These are phyloP conservation scores for Rubroboletus satanas DNA, from an alignment of 768 basidiomycete genomes.

Conservation along the genomic window DNA sequence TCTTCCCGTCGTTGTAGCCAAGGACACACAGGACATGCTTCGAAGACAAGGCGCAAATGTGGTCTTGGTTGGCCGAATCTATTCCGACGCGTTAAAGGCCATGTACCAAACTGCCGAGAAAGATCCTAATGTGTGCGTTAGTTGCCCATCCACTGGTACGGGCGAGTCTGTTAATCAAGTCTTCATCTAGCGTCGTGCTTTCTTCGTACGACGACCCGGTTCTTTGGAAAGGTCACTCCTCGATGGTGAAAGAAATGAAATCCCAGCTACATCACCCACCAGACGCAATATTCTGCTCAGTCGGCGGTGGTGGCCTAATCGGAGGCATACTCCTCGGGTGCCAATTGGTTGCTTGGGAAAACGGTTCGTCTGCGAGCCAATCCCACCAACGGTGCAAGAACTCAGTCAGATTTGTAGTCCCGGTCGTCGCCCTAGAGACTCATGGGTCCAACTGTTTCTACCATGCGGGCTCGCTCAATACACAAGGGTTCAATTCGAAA, in stretches of 20 bases:
- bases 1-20: constrained; percentile 52
- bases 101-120: constrained; percentile 45
- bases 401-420: constrained; percentile 41
- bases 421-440: constrained; percentile 65
- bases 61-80: constrained; percentile 53
- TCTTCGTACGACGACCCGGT: constrained; percentile 68
- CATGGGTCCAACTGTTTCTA: constrained; percentile 73
- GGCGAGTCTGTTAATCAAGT: neutral
- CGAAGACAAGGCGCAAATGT: constrained; percentile 53
- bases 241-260: constrained; percentile 63
- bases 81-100: constrained; percentile 51
- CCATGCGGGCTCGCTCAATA: constrained; percentile 61
- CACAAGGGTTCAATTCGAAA: constrained; percentile 29
- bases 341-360: constrained; percentile 58
- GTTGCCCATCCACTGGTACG: neutral
- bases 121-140: constrained; percentile 52
- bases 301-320: constrained; percentile 71
- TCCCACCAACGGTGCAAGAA: neutral
- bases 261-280: constrained; percentile 53
- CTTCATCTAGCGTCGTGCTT: constrained; percentile 50
- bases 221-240: constrained; percentile 76
- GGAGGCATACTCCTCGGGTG: constrained; percentile 73
- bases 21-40: constrained; percentile 48
- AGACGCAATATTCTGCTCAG: constrained; percentile 72
- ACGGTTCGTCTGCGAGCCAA: constrained; percentile 42